These are phyloP conservation scores for Cladosporium colombiae DNA, from an alignment of 2,329 filamentous ascomycete genomes.

Conservation along the genomic window DNA sequence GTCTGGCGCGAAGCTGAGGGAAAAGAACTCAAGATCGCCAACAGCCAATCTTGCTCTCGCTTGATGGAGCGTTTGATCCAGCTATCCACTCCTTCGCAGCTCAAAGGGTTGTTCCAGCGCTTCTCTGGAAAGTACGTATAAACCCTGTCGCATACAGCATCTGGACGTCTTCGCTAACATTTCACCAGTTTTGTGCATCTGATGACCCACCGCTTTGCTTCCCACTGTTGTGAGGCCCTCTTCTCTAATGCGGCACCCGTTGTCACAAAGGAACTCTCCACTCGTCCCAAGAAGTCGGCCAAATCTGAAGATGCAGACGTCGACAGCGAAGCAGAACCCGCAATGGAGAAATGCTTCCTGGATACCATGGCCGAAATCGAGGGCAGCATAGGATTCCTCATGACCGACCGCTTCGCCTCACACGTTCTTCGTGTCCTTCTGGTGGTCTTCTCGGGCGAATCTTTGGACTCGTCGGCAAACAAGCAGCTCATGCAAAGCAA, in stretches of 20 bases:
- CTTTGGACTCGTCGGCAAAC: conserved; percentile 68
- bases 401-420: conserved; percentile 87
- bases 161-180: conserved; percentile 4
- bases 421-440: conserved; percentile 86
- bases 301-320: conserved; percentile 22
- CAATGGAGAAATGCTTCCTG: conserved; percentile 84
- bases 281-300: conserved; percentile 28
- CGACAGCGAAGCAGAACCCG: conserved; percentile 54
- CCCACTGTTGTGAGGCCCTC: conserved; percentile 93
- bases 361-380: conserved; percentile 85
- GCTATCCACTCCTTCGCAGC: conserved; percentile 73
- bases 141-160: background rate
- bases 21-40: conserved; percentile 94
- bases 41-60: conserved; percentile 91
- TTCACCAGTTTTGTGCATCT: conserved; percentile 71
- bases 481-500: conserved; percentile 84
- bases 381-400: conserved; percentile 74
- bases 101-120: conserved; percentile 82
- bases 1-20: conserved; percentile 84
- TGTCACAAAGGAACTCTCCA: conserved; percentile 69
- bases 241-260: conserved; percentile 80
- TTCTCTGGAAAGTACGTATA: conserved; percentile 71
- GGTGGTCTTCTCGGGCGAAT: conserved; percentile 79
- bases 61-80: conserved; percentile 90
- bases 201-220: conserved; percentile 93